A percentile compares a stretch with the other conserved stretches of the same genome.
Conservation (phyloP, 2,329 filamentous ascomycete genomes). For the Sclerotinia nivalis region DNA sequence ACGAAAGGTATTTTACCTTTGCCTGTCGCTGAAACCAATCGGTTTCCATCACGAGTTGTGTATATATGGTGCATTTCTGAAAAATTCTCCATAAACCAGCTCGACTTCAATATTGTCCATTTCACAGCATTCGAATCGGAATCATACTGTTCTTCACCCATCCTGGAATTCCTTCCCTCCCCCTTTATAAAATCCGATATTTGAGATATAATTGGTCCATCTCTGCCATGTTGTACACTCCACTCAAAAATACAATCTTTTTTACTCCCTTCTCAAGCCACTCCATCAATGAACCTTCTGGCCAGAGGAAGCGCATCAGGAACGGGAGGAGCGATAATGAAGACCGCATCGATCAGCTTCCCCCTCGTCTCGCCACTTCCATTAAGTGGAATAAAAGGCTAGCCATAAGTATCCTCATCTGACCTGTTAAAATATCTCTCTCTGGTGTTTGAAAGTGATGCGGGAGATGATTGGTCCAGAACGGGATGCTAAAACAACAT, state of each 20-base stretch:
- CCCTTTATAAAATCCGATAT: slow-evolving; percentile 45
- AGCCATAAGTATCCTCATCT: slow-evolving; percentile 45
- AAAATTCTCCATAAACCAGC: slow-evolving; percentile 55
- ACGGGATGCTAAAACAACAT: slow-evolving; percentile 46
- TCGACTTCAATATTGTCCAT: slow-evolving; percentile 49
- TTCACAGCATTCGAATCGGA: slow-evolving; percentile 41
- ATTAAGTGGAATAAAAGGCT: slow-evolving; percentile 37
- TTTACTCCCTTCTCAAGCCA: slow-evolving; percentile 42
- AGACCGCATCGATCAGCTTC: slow-evolving; percentile 43
- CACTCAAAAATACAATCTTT: slow-evolving; percentile 50
- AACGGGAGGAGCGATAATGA: slow-evolving; percentile 45
- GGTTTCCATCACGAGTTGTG: slow-evolving; percentile 45
- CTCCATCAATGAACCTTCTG: slow-evolving; percentile 47
- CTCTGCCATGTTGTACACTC: slow-evolving; percentile 44
- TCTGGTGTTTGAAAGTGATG: slow-evolving; percentile 18
- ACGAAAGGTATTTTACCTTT: slow-evolving; percentile 11
- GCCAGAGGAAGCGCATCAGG: slow-evolving; percentile 42
- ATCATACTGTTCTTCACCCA: neutral
- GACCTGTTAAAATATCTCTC: slow-evolving; percentile 49
- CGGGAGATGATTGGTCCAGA: slow-evolving; percentile 36
- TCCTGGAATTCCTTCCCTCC: too few relatives aligned
- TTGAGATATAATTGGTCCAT: slow-evolving; percentile 42
- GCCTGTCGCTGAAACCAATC: slow-evolving; percentile 48
- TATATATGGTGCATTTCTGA: slow-evolving; percentile 39
- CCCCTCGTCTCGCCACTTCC: neutral